Evolutionary conservation across 2,329 filamentous ascomycete genomes (phyloP).

Genomic region (Hypoxylon sp.): DNA sequence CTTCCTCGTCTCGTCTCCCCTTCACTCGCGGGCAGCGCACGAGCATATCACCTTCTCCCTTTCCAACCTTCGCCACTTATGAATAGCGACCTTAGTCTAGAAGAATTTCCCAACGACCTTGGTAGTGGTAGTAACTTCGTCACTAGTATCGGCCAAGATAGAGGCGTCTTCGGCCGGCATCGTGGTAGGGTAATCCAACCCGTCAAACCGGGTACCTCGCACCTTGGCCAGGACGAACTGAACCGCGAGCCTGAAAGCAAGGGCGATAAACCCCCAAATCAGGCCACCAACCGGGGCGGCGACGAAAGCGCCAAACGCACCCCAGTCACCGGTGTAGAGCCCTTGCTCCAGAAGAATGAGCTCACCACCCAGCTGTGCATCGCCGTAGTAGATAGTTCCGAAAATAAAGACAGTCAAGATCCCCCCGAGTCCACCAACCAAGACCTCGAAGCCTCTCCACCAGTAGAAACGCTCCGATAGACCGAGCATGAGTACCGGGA

Average conservation of each 20-base stretch:
- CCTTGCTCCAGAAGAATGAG: slow-evolving; percentile 79
- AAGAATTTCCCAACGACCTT: slow-evolving; percentile 67
- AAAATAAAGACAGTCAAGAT: slow-evolving; percentile 85
- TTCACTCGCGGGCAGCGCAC: not conserved
- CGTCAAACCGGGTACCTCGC: slow-evolving; percentile 73
- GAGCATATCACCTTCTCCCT: not conserved
- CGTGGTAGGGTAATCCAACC: slow-evolving; percentile 67
- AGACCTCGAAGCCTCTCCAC: slow-evolving; percentile 84
- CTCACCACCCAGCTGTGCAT: slow-evolving; percentile 70
- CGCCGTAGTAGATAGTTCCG: slow-evolving; percentile 80
- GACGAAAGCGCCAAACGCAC: slow-evolving; percentile 84
- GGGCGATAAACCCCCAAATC: slow-evolving; percentile 75
- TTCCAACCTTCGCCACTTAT: not conserved
- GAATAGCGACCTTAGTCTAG: slow-evolving; percentile 46
- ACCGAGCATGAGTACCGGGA: slow-evolving; percentile 81
- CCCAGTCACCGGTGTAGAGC: slow-evolving; percentile 83
- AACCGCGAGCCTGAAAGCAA: slow-evolving; percentile 68
- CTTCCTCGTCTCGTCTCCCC: too few species aligned
- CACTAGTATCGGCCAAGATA: slow-evolving; percentile 44
- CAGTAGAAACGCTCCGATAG: slow-evolving; percentile 74
- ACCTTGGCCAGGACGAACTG: slow-evolving; percentile 69
- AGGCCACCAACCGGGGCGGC: slow-evolving; percentile 81
- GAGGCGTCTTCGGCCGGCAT: slow-evolving; percentile 42
- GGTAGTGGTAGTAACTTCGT: slow-evolving; percentile 50
- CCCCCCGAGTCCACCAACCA: slow-evolving; percentile 81